Evolutionary conservation across 1,139 yeast species (phyloP), one percentile per base, ranked within the genome.

Genomic region (Candida sojae): DNA sequence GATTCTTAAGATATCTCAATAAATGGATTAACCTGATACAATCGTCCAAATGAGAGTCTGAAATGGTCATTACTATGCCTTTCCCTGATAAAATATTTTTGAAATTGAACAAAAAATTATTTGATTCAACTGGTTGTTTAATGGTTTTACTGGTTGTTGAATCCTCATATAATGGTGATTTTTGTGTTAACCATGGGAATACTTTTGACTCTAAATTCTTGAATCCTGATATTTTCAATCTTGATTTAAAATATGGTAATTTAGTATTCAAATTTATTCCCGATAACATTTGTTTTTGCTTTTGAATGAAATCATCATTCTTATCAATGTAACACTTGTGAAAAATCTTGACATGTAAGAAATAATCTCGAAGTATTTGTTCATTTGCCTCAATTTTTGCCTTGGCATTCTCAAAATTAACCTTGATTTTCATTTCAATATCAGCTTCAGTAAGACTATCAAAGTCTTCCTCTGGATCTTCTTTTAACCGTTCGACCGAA

Each of bases 271-370:
- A 30, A 17, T 28, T 21, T 13, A 45, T 38, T 7, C 44, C 41
- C 4, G 7, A 6, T 6, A 46, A n/a, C 5, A 44, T 8, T 23
- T 30, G 12, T 30, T 42, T 6, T 26, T 40, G 44, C 26, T 33
- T 17, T 21, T 42, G n/a, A 25, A 36, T 41, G 25, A 45, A 45
- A 5, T 40, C 38, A n/a, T 37, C 28, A 12, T 39, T 13, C n/a
- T 47, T 46, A n/a, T 57, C 54, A 33, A 76, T 51, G 52, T 57
- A 79, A 53, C 84, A 79, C 45, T 68, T 65, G 43, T 75, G 70
- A 52, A 67, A 79, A 2, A 77, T 63, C 46, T 73, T 66, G 36
- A 78, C 50, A 54, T 74, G 77, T 10, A 77, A 52, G 17, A 77
- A 56, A 47, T 69, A 75, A 49, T 75, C 72, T 45, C 73, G 70